A percentile compares a stretch with the other conserved stretches of the same genome.
Conservation (phyloP, 2,329 filamentous ascomycete species). For the Colletotrichum echinochloae region DNA sequence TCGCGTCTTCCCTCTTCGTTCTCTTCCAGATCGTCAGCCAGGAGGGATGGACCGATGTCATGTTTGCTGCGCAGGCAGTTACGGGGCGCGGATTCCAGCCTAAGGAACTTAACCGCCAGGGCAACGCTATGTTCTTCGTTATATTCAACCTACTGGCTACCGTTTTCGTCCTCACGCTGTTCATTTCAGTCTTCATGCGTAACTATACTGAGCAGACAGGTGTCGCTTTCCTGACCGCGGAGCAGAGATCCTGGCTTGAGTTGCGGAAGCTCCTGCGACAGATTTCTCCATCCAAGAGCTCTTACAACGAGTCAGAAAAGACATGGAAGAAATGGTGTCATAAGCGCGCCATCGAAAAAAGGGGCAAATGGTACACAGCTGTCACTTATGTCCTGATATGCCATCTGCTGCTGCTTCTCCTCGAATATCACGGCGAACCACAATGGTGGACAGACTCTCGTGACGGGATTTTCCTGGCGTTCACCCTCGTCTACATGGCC, state of each 20-base stretch:
- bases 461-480: conserved; percentile 81
- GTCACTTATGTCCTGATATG: conserved; percentile 84
- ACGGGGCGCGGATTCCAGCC: conserved; percentile 83
- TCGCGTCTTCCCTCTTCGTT: conserved; percentile 92
- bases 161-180: conserved; percentile 95
- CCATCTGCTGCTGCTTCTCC: conserved; percentile 84
- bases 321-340: conserved; percentile 95
- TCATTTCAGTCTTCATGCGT: conserved; percentile 99
- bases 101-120: conserved; percentile 74
- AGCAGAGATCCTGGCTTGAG: conserved; percentile 97
- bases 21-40: conserved; percentile 99
- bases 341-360: conserved; percentile 92
- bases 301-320: conserved; percentile 80
- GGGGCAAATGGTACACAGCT: conserved; percentile 87
- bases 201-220: conserved; percentile 99
- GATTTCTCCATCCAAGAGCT: conserved; percentile 93
- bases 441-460: conserved; percentile 76
- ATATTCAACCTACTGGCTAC: conserved; percentile 96
- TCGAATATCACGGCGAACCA: conserved; percentile 87
- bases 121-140: conserved; percentile 94
- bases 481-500: conserved; percentile 83
- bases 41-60: conserved; percentile 97
- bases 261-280: conserved; percentile 91
- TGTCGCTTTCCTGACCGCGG: conserved; percentile 93
- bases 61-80: conserved; percentile 85